phyloP scores from a whole-genome alignment of 352 stramenopile species.

The Phytopythium helicoides region DNA sequence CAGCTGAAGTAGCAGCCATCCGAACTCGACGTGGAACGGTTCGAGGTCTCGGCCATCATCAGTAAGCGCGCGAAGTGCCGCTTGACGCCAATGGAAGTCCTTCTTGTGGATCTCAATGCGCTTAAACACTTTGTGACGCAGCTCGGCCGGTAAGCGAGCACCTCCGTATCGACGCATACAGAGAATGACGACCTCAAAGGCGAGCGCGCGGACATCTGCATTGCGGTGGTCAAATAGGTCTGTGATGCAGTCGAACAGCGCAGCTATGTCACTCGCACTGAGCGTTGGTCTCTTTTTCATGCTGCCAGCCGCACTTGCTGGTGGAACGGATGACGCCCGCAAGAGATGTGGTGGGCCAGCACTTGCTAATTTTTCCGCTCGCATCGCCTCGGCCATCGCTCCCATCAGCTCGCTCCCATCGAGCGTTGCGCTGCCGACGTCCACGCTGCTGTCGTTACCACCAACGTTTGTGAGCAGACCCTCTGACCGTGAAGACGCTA shows the following conservation, averaged over 20 bases:
- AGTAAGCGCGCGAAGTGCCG: slow-evolving; percentile 58
- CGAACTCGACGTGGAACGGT: slow-evolving; percentile 68
- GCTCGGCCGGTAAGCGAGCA: slow-evolving; percentile 26
- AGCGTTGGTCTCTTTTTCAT: slow-evolving; percentile 2
- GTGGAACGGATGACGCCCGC: slow-evolving; percentile 12
- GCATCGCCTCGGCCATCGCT: not conserved
- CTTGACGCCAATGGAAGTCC: slow-evolving; percentile 65
- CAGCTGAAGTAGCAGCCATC: slow-evolving; percentile 71
- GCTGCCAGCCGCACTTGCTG: not conserved
- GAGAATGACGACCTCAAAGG: slow-evolving; percentile 72
- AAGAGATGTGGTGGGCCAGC: not conserved
- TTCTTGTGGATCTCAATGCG: slow-evolving; percentile 46
- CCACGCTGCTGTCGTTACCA: slow-evolving; percentile 21
- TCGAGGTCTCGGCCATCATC: slow-evolving; percentile 62
- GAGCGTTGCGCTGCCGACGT: slow-evolving; percentile 20
- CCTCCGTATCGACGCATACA: slow-evolving; percentile 62
- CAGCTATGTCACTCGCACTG: slow-evolving; percentile 36
- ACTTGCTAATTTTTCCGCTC: not conserved
- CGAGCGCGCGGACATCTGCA: slow-evolving; percentile 56
- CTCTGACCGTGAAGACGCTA: not conserved
- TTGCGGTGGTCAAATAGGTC: slow-evolving; percentile 75
- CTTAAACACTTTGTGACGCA: slow-evolving; percentile 57
- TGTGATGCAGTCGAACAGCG: slow-evolving; percentile 66
- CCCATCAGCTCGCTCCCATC: not conserved
- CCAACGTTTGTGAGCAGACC: too few species aligned